Conservation (phyloP, 108 stramenopile genomes). For the Pseudonitzschia multiseries region DNA sequence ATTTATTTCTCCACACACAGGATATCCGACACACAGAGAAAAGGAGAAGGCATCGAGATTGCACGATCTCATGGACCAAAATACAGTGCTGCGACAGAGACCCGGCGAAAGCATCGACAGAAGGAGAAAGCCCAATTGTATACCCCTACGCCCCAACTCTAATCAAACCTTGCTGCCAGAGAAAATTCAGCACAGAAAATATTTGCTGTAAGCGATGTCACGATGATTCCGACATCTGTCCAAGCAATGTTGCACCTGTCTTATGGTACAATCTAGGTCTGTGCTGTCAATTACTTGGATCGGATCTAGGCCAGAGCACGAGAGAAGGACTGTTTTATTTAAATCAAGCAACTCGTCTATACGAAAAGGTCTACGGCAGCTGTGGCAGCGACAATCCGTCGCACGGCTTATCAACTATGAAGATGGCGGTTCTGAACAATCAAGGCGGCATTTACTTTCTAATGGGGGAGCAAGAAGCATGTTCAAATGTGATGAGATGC, state of each 20-base stretch:
- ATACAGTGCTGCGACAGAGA: not conserved
- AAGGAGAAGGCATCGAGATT: slow-evolving; percentile 16
- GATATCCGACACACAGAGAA: not conserved
- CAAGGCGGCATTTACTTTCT: slow-evolving; percentile 16
- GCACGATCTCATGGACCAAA: slow-evolving; percentile 9
- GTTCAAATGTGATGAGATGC: slow-evolving; percentile 10
- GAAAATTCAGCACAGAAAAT: not conserved
- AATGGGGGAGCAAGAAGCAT: slow-evolving; percentile 20
- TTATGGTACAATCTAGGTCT: slow-evolving; percentile 30
- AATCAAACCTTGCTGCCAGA: slow-evolving; percentile 19
- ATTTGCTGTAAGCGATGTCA: not conserved
- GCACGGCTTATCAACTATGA: slow-evolving; percentile 19
- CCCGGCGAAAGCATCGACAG: not conserved
- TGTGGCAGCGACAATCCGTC: slow-evolving; percentile 6
- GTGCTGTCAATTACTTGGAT: slow-evolving; percentile 23
- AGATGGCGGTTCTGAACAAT: slow-evolving; percentile 26
- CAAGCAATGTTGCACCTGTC: slow-evolving; percentile 23
- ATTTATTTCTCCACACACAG: slow-evolving; percentile 3
- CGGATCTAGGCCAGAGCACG: slow-evolving; percentile 5
- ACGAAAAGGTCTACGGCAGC: slow-evolving; percentile 16
- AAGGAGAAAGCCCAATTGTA: slow-evolving; percentile 4
- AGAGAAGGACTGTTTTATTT: slow-evolving; percentile 18
- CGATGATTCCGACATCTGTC: slow-evolving; percentile 25
- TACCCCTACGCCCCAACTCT: slow-evolving; percentile 19
- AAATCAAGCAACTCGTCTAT: slow-evolving; percentile 10